Conservation (phyloP, 805 yeast species). For the Schwanniomyces vanrijiae region DNA sequence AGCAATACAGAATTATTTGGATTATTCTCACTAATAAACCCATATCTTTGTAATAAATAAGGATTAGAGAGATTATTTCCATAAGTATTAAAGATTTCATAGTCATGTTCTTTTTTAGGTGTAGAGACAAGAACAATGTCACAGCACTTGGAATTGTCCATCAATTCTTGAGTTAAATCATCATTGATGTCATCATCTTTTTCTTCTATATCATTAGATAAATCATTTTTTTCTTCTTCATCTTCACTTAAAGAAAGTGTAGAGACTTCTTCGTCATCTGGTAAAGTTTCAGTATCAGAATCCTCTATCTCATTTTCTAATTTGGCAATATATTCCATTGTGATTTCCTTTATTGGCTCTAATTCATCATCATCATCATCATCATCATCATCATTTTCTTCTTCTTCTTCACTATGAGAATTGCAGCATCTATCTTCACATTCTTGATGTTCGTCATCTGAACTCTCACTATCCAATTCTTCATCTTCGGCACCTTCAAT, state of each 20-base stretch:
- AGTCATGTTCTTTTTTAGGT: constrained; percentile 40
- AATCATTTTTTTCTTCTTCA: constrained; percentile 4
- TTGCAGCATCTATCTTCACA: constrained; percentile 12
- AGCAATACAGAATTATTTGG: constrained; percentile 56
- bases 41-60: constrained; percentile 70
- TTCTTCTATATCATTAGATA: constrained; percentile 1
- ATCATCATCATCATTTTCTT: constrained; percentile 7
- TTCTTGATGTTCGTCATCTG: constrained; percentile 12
- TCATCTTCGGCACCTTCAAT: constrained; percentile 3
- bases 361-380: constrained; percentile 8
- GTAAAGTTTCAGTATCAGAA: constrained; percentile 10
- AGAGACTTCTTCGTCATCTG: constrained; percentile 16
- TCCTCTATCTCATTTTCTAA: constrained; percentile 20
- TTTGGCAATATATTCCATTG: constrained; percentile 19
- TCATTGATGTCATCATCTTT: constrained; percentile 14
- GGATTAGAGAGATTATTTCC: constrained; percentile 69
- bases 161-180: constrained; percentile 35
- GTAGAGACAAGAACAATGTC: constrained; percentile 56
- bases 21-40: constrained; percentile 58
- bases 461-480: constrained; percentile 6
- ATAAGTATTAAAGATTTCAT: constrained; percentile 79
- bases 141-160: constrained; percentile 54
- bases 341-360: constrained; percentile 8
- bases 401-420: too few species aligned
- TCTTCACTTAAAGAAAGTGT: constrained; percentile 15